phyloP scores from a whole-genome alignment of 805 yeast genomes.

The Yarrowia deformans region DNA sequence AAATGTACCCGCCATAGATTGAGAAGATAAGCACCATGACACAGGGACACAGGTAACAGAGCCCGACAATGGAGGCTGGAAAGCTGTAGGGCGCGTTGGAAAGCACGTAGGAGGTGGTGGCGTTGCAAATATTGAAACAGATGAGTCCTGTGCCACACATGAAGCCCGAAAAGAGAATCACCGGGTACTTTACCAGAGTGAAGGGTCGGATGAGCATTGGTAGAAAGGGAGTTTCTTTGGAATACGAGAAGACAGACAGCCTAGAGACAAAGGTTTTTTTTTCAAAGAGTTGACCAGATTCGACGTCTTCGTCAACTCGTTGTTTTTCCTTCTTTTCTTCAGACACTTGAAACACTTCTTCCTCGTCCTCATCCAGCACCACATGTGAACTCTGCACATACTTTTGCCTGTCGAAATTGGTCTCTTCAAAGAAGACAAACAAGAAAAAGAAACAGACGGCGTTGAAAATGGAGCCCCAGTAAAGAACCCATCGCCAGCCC shows the following conservation, averaged over 20 bases:
- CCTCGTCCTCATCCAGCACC: no score
- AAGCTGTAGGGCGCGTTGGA: constrained; percentile 34
- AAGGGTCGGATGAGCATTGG: constrained; percentile 17
- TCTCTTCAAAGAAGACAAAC: constrained; percentile 40
- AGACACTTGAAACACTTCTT: no score
- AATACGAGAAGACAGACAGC: constrained; percentile 16
- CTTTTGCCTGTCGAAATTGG: constrained; percentile 11
- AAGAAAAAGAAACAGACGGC: constrained; percentile 22
- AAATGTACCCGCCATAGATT: constrained; percentile 31
- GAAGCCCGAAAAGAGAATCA: constrained; percentile 22
- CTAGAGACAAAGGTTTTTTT: constrained; percentile 34
- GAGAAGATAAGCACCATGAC: constrained; percentile 5
- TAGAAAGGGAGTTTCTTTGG: constrained; percentile 4
- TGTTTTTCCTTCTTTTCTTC: no score
- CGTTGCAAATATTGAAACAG: constrained; percentile 36
- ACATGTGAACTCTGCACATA: neutral
- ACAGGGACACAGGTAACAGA: constrained; percentile 28
- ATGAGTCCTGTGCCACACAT: constrained; percentile 30
- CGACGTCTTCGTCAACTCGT: no score
- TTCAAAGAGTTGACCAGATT: neutral
- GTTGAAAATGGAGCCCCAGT: constrained; percentile 37
- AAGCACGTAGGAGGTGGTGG: constrained; percentile 29
- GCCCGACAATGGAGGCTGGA: constrained; percentile 23
- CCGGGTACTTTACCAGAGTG: constrained; percentile 8
- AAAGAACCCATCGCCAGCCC: constrained; percentile 40